Percentiles rank a stretch among this genome's conserved stretches.
phyloP scores from a whole-genome alignment of 345 rosid genomes.

The Dovyalis caffra region DNA sequence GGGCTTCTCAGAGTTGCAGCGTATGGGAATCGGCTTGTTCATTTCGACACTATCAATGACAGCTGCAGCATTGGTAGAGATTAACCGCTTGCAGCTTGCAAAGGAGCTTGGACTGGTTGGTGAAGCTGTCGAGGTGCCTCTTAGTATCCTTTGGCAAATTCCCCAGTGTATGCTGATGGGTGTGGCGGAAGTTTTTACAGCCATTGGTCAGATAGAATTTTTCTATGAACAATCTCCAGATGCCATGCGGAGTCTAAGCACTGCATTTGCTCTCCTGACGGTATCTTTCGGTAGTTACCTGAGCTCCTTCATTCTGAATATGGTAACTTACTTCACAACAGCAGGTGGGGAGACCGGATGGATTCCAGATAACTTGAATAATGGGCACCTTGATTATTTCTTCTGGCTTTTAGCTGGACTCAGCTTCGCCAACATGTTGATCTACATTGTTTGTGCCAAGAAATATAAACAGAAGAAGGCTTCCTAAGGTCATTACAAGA shows the following conservation, averaged over 20 bases:
- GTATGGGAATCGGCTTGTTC: constrained; percentile 59
- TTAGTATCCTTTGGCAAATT: constrained; percentile 28
- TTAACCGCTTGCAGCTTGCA: constrained; percentile 29
- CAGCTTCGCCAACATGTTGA: background rate
- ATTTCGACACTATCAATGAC: constrained; percentile 58
- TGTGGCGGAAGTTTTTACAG: constrained; percentile 21
- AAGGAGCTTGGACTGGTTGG: background rate
- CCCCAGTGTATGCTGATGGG: constrained; percentile 35
- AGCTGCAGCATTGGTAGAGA: constrained; percentile 47
- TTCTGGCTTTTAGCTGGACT: background rate
- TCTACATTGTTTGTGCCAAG: no score
- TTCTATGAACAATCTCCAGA: constrained; percentile 37
- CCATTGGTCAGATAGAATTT: constrained; percentile 36
- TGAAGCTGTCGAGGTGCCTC: background rate
- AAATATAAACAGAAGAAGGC: no score
- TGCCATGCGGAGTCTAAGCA: constrained; percentile 32
- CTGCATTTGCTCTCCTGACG: constrained; percentile 22
- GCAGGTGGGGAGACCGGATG: background rate
- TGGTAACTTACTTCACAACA: background rate
- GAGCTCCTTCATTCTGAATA: background rate
- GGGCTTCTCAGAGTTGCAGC: constrained; percentile 62
- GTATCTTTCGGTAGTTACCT: background rate
- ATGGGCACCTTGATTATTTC: background rate
- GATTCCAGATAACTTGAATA: background rate
- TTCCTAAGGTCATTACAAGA: no score